These are phyloP conservation scores for Botrytis sinoallii DNA, from an alignment of 2,329 filamentous ascomycete genomes.

Conservation along the genomic window DNA sequence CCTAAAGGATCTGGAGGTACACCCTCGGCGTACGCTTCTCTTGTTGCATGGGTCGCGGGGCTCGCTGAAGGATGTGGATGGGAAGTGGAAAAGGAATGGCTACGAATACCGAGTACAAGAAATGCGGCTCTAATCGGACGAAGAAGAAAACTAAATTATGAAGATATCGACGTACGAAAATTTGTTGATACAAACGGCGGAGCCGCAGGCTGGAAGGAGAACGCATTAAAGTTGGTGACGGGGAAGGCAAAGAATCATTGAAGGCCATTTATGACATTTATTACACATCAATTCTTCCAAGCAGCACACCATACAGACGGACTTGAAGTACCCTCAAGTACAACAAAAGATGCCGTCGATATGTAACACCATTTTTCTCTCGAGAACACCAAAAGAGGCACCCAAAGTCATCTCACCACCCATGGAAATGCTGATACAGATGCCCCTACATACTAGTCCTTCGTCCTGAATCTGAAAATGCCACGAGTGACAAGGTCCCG, in stretches of 20 bases:
- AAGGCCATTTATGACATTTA: not conserved
- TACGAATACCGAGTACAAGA: constrained; percentile 88
- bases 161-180: constrained; percentile 42
- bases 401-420: not conserved
- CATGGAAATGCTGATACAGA: not conserved
- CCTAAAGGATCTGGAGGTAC: constrained; percentile 39
- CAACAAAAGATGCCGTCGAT: not conserved
- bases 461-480: not conserved
- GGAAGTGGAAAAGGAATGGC: constrained; percentile 74
- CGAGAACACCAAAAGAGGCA: not conserved
- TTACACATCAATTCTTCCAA: not conserved
- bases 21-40: constrained; percentile 74
- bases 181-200: constrained; percentile 53
- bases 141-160: constrained; percentile 30
- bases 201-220: constrained; percentile 56
- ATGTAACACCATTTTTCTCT: not conserved
- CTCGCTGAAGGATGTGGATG: constrained; percentile 73
- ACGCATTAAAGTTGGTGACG: constrained; percentile 60
- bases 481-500: not conserved
- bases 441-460: not conserved
- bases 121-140: constrained; percentile 80
- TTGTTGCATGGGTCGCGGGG: constrained; percentile 73
- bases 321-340: not conserved
- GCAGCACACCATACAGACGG: not conserved
- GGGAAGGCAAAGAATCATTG: constrained; percentile 29